Percentiles rank a stretch among this genome's conserved stretches.
Conservation (phyloP, 2,329 filamentous ascomycete genomes). For the Neoscytalidium dimidiatum region DNA sequence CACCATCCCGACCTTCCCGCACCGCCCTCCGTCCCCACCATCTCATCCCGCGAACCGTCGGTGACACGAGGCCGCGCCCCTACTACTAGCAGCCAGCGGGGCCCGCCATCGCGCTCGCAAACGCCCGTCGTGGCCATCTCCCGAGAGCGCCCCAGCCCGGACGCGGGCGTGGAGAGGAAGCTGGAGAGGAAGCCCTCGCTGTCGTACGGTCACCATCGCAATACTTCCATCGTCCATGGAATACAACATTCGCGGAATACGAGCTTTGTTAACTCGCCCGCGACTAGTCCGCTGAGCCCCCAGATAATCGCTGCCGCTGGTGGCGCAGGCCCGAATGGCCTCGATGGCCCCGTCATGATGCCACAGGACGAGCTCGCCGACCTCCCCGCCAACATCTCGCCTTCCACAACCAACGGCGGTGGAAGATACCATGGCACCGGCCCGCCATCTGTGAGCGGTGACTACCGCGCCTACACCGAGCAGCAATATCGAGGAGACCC, state of each 20-base stretch:
- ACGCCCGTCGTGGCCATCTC: slow-evolving; percentile 40
- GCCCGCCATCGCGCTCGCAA: slow-evolving; percentile 46
- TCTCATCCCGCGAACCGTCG: slow-evolving; percentile 44
- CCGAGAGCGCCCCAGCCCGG: slow-evolving; percentile 38
- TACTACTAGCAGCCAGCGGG: slow-evolving; percentile 43
- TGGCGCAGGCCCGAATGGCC: slow-evolving; percentile 25
- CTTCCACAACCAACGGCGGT: slow-evolving; percentile 22
- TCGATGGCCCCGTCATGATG: slow-evolving; percentile 44
- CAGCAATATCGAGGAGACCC: slow-evolving; percentile 7
- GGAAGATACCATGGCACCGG: slow-evolving; percentile 21
- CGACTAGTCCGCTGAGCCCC: slow-evolving; percentile 79
- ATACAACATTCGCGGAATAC: slow-evolving; percentile 90
- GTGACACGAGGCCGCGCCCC: slow-evolving; percentile 49
- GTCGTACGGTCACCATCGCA: slow-evolving; percentile 84
- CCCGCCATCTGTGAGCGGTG: slow-evolving; percentile 21
- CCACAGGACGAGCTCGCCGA: slow-evolving; percentile 40
- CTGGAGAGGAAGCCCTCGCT: slow-evolving; percentile 54
- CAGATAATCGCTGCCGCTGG: slow-evolving; percentile 68
- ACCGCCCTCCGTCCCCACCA: slow-evolving; percentile 27
- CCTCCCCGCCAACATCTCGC: slow-evolving; percentile 34
- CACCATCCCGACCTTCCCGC: slow-evolving; percentile 35
- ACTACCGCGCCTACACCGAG: slow-evolving; percentile 23
- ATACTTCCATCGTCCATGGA: slow-evolving; percentile 96
- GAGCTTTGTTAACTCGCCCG: slow-evolving; percentile 76
- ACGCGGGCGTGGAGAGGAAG: slow-evolving; percentile 50